These are phyloP conservation scores for Trichocladium antarcticum DNA, from an alignment of 495 filamentous ascomycete species.

Conservation along the genomic window DNA sequence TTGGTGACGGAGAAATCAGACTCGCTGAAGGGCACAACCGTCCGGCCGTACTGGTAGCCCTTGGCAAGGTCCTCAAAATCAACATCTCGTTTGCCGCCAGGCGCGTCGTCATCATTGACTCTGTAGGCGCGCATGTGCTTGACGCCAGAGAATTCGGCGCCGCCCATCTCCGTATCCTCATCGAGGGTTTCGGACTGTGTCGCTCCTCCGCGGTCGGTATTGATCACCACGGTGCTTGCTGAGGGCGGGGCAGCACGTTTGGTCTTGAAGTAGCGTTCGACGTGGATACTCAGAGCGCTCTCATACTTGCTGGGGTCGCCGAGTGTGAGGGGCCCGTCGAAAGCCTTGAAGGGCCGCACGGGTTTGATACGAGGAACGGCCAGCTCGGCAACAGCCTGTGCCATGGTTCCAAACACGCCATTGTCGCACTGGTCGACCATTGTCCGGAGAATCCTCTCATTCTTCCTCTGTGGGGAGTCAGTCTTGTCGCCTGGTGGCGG, in stretches of 20 bases:
- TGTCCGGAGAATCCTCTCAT: constrained; percentile 54
- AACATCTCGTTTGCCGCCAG: constrained; percentile 76
- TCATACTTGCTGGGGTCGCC: constrained; percentile 65
- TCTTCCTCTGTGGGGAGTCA: constrained; percentile 26
- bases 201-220: constrained; percentile 31
- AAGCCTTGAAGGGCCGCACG: constrained; percentile 59
- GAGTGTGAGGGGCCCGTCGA: constrained; percentile 68
- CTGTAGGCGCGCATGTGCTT: constrained; percentile 67
- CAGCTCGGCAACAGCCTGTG: constrained; percentile 69
- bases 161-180: constrained; percentile 34
- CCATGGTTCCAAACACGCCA: constrained; percentile 69
- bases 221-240: constrained; percentile 63
- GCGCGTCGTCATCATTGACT: constrained; percentile 57
- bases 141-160: constrained; percentile 48
- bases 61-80: constrained; percentile 75
- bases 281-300: constrained; percentile 69
- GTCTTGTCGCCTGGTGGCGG: neutral
- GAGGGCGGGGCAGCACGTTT: constrained; percentile 59
- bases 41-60: constrained; percentile 89
- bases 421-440: constrained; percentile 51
- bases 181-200: constrained; percentile 40
- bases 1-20: constrained; percentile 73
- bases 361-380: constrained; percentile 59
- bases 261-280: constrained; percentile 82
- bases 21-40: constrained; percentile 76